These are phyloP conservation scores for Mrakiaceae sp. DNA, from an alignment of 1,284 basidiomycete species.

Conservation along the genomic window DNA sequence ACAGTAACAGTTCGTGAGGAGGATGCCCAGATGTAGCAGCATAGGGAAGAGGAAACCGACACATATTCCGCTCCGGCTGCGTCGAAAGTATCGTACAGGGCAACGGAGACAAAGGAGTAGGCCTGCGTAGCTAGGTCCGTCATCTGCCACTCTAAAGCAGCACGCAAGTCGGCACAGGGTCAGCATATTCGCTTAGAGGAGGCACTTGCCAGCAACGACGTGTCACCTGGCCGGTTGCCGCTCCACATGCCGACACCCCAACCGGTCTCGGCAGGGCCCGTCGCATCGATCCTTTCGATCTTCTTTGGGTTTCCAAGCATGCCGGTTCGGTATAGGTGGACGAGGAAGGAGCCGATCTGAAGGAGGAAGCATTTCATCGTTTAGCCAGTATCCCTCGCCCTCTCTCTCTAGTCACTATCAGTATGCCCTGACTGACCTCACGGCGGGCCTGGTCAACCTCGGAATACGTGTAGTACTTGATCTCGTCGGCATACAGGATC, in stretches of 20 bases:
- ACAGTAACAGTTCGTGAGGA: constrained; percentile 20
- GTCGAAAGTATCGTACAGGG: constrained; percentile 84
- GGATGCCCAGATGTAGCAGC: no score
- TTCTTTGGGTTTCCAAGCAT: constrained; percentile 24
- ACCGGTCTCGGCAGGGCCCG: constrained; percentile 27
- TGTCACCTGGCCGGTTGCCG: constrained; percentile 32
- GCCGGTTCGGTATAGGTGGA: constrained; percentile 24
- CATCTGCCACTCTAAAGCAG: constrained; percentile 70
- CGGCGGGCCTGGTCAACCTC: no score
- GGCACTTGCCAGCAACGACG: background rate
- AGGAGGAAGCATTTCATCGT: background rate
- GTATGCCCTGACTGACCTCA: no score
- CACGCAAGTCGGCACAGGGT: constrained; percentile 8
- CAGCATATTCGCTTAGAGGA: background rate
- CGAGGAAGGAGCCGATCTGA: constrained; percentile 10
- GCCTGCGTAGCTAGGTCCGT: constrained; percentile 67
- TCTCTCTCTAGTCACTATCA: no score
- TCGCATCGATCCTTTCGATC: constrained; percentile 14
- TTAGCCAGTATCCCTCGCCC: no score
- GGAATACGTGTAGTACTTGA: no score
- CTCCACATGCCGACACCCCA: constrained; percentile 39
- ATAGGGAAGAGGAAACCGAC: no score
- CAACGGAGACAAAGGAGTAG: constrained; percentile 69
- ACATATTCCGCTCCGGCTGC: constrained; percentile 27
- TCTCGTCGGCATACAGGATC: no score